Percentiles rank a stretch among this genome's conserved stretches.
Evolutionary conservation across 495 filamentous ascomycete species (phyloP).

Genomic region (Aeminium ludgeri): DNA sequence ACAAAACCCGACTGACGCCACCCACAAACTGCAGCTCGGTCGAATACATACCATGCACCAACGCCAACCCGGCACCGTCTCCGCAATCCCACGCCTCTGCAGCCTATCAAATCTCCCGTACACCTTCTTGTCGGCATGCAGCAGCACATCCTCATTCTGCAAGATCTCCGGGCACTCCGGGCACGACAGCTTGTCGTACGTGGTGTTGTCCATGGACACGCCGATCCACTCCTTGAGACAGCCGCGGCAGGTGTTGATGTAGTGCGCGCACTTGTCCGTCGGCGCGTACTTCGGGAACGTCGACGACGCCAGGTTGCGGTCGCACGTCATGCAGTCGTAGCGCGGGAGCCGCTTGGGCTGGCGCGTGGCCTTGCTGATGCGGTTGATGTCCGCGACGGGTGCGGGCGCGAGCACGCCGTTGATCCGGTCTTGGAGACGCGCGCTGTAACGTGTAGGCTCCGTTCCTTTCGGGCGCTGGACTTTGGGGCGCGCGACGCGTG

Average conservation of each 20-base stretch:
- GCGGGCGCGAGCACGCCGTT: too few relatives aligned
- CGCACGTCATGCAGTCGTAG: conserved; percentile 9
- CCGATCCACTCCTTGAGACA: conserved; percentile 8
- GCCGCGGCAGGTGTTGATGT: conserved; percentile 13
- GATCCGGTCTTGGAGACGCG: too few relatives aligned
- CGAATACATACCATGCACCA: conserved; percentile 7
- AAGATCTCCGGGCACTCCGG: conserved; percentile 11
- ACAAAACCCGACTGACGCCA: too few relatives aligned
- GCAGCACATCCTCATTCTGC: conserved; percentile 5
- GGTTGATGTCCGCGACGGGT: not conserved
- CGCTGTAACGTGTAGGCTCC: too few relatives aligned
- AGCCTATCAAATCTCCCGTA: conserved; percentile 2
- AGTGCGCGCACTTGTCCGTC: conserved; percentile 9
- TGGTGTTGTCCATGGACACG: conserved; percentile 3
- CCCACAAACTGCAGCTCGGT: too few relatives aligned
- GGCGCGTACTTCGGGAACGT: conserved; percentile 4
- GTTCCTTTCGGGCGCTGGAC: too few relatives aligned
- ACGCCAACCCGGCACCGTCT: conserved; percentile 6
- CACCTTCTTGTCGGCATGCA: not conserved
- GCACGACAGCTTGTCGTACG: conserved; percentile 6
- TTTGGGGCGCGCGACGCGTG: too few relatives aligned
- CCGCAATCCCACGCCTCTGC: conserved; percentile 4
- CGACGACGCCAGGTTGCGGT: conserved; percentile 1
- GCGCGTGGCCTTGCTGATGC: conserved; percentile 1
- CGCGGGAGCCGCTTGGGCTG: not conserved